Conservation (phyloP, 768 basidiomycete genomes). For the Rhizopogon vesiculosus region DNA sequence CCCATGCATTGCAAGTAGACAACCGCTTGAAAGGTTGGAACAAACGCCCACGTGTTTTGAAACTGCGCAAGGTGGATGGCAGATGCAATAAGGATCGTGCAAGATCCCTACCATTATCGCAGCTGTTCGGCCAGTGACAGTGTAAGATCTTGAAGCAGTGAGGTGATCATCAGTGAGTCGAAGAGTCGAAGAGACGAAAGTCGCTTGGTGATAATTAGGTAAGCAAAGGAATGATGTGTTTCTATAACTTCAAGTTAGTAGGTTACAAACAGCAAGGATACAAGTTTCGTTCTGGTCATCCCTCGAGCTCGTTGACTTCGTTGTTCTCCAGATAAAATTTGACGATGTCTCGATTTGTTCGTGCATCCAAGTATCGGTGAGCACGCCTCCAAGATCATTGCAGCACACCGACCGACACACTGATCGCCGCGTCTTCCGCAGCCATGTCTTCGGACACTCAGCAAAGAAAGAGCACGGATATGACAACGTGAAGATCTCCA, state of each 20-base stretch:
- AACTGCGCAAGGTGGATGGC: too few species aligned
- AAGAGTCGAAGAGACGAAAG: too few species aligned
- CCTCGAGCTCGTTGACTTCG: background rate
- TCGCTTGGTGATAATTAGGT: too few species aligned
- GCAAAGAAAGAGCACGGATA: slow-evolving; percentile 79
- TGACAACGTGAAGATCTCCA: slow-evolving; percentile 83
- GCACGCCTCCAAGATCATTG: slow-evolving; percentile 17
- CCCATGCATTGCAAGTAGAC: too few species aligned
- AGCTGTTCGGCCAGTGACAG: too few species aligned
- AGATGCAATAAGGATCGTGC: too few species aligned
- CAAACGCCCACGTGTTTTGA: too few species aligned
- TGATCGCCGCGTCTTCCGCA: slow-evolving; percentile 22
- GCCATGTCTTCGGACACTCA: slow-evolving; percentile 89
- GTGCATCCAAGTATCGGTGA: slow-evolving; percentile 83
- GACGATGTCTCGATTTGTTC: slow-evolving; percentile 80
- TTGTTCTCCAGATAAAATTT: background rate
- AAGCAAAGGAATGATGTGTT: too few species aligned
- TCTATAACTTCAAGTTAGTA: background rate
- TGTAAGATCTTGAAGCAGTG: too few species aligned
- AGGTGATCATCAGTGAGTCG: too few species aligned
- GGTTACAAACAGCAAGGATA: background rate
- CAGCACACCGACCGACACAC: background rate
- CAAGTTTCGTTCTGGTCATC: background rate
- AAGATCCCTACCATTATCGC: too few species aligned
- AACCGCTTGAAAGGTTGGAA: too few species aligned